Conservation (phyloP, 2,329 filamentous ascomycete species). For the Aschersonia sp. region DNA sequence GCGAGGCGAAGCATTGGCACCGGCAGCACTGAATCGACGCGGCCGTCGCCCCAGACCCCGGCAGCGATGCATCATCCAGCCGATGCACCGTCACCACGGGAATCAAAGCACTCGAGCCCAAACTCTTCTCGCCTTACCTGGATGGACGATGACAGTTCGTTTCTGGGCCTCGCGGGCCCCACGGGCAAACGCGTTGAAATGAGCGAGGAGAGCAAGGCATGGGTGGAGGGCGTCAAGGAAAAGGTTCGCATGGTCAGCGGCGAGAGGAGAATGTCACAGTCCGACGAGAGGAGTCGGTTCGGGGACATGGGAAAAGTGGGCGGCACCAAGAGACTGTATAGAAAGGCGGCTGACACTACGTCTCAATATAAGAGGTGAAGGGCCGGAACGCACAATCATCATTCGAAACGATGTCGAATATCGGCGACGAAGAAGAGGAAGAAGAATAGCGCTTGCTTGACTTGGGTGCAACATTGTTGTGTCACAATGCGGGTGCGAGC, state of each 20-base stretch:
- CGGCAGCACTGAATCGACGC: constrained; percentile 14
- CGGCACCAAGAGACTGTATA: constrained; percentile 57
- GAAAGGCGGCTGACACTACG: constrained; percentile 20
- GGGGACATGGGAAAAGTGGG: constrained; percentile 60
- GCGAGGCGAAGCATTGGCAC: constrained; percentile 31
- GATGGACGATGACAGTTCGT: constrained; percentile 42
- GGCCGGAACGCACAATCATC: not conserved
- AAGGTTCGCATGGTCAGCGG: constrained; percentile 59
- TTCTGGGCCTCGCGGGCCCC: constrained; percentile 57
- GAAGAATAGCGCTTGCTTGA: too few species aligned
- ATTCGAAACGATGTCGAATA: too few species aligned
- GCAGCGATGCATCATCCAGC: constrained; percentile 17
- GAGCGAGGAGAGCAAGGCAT: constrained; percentile 59
- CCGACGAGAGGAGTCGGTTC: constrained; percentile 30
- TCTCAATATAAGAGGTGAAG: not conserved
- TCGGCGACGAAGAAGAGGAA: too few species aligned
- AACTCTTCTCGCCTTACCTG: constrained; percentile 37
- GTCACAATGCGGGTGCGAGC: too few species aligned
- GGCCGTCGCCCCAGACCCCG: constrained; percentile 27
- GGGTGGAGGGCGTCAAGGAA: constrained; percentile 74
- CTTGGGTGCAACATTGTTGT: too few species aligned
- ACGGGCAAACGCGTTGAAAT: constrained; percentile 48
- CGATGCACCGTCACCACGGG: constrained; percentile 28
- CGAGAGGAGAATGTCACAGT: constrained; percentile 26
- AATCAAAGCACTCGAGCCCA: constrained; percentile 31